A percentile compares a stretch with the other conserved stretches of the same genome.
Evolutionary conservation across 352 stramenopile genomes (phyloP).

Genomic region (Thraustochytrium sp.): DNA sequence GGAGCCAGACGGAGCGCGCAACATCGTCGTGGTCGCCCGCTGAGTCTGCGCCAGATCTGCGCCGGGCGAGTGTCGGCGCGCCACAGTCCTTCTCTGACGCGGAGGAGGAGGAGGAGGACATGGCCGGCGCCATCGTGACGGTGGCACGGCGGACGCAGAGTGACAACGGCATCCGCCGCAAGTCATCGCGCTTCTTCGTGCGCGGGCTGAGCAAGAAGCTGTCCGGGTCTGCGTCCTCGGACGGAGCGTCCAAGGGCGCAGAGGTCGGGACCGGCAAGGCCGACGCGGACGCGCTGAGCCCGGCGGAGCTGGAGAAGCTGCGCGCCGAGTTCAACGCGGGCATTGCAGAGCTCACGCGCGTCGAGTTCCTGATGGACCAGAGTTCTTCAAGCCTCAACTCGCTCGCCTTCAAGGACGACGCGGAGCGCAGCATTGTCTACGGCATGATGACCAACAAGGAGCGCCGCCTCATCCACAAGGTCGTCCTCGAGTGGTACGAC

Average conservation of each 20-base stretch:
- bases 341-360: not conserved
- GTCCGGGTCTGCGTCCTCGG: not conserved
- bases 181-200: not conserved
- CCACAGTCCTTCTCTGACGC: not conserved
- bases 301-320: not conserved
- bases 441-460: conserved; percentile 22
- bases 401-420: conserved; percentile 14
- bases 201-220: not conserved
- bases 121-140: too few relatives aligned
- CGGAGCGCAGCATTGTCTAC: not conserved
- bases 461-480: conserved; percentile 4
- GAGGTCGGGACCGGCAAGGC: too few relatives aligned
- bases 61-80: not conserved
- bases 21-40: too few relatives aligned
- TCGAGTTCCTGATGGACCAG: not conserved
- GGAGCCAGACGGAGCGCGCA: not conserved
- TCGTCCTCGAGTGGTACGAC: conserved; percentile 33
- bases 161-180: not conserved
- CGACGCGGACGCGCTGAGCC: not conserved
- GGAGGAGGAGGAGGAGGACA: too few relatives aligned
- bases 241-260: too few relatives aligned
- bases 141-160: not conserved
- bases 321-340: not conserved
- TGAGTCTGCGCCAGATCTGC: not conserved
- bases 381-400: not conserved